Evolutionary conservation across 148 eudicot genomes (phyloP), one percentile per base, ranked within the genome.

Genomic region (Rheum nobile): DNA sequence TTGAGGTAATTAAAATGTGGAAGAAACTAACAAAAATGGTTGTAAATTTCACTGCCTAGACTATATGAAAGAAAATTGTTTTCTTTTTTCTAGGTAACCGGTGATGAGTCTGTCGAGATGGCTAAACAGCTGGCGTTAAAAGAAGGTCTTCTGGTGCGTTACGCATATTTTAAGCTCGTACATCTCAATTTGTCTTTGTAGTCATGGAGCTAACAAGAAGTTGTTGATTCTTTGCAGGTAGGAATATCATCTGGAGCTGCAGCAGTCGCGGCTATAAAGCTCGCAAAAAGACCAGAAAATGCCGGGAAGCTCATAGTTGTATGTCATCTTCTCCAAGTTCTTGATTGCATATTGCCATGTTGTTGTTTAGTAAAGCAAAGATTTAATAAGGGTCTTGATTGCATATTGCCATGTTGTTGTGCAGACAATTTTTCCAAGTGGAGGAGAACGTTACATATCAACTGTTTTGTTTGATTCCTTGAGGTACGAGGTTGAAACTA

Each of bases 171-270:
- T 2, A 10, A 26, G n/a, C 47, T 16, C 52, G n/a, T 47, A 14
- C n/a, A 47, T 43, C 47, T 47, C 54, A 6, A 14, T 16, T 47
- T 47, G 14, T 59, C 34, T 26, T 59, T 57, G 32, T 26, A 57
- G 32, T 22, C 65, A 26, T 57, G 8, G 14, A 12, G 11, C 65
- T 71, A 71, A 67, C 14, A 14, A 14, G n/a, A 4, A 22, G 3
- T 52, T 76, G 31, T 11, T 26, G 19, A 68, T 74, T 61, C 12
- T 55, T 74, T 44, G 55, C 79, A 90, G 96, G 92, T 84, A 38
- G 96, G 92, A n/a, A 88, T 90, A 77, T 90, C 96, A 44, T 90
- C 96, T n/a, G 96, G 96, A 72, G 96, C 96, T 28, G 96, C 92
- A 8, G 87, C 90, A 14, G 88, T 85, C 1, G 96, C 96, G 50